Percentiles rank a stretch among this genome's conserved stretches.
Evolutionary conservation across 2,329 filamentous ascomycete species (phyloP).

Genomic region (Mycosphaerella sp.): DNA sequence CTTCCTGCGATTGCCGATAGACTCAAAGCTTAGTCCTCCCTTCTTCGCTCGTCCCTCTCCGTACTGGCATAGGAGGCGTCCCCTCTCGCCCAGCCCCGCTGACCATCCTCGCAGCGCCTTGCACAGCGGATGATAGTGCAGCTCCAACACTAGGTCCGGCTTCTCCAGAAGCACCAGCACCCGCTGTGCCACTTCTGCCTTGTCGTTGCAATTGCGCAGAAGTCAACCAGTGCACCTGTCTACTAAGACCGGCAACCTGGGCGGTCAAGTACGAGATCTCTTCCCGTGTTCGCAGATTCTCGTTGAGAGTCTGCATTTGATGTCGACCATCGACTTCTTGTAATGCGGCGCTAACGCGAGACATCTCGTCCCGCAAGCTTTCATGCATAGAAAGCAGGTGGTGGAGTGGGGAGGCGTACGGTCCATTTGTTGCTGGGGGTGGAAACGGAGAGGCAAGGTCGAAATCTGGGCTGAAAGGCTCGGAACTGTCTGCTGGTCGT

Average conservation of each 20-base stretch:
- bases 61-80: conserved; percentile 17
- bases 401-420: conserved; percentile 46
- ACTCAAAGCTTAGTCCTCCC: conserved; percentile 34
- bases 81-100: conserved; percentile 14
- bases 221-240: conserved; percentile 59
- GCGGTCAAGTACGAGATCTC: conserved; percentile 57
- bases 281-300: conserved; percentile 55
- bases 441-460: conserved; percentile 26
- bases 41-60: conserved; percentile 32
- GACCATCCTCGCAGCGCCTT: conserved; percentile 27
- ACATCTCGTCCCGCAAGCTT: conserved; percentile 53
- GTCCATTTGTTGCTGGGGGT: conserved; percentile 26
- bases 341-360: conserved; percentile 49
- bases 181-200: conserved; percentile 16
- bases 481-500: conserved; percentile 21
- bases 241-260: conserved; percentile 51
- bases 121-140: conserved; percentile 27
- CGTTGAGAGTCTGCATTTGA: conserved; percentile 58
- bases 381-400: conserved; percentile 57
- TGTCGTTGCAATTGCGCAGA: conserved; percentile 48
- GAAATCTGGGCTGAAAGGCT: conserved; percentile 25
- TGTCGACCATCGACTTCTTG: conserved; percentile 55
- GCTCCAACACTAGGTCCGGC: conserved; percentile 25
- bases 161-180: conserved; percentile 10
- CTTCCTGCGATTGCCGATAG: neutral